Conservation (phyloP, 1,139 yeast genomes). For the Nadsonia starkeyi-henricii region DNA sequence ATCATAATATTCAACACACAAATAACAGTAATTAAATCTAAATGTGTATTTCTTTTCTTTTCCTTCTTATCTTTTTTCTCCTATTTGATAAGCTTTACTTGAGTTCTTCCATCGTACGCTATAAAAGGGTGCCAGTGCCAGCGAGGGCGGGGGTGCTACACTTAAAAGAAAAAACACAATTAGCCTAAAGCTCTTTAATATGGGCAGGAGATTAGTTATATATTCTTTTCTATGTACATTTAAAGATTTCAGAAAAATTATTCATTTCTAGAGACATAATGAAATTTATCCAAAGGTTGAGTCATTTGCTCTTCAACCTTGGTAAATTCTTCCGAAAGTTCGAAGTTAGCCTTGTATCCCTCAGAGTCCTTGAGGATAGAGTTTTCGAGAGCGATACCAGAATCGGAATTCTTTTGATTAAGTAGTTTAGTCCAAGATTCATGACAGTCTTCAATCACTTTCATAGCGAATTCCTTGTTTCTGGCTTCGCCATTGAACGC, state of each 20-base stretch:
- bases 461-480: conserved; percentile 58
- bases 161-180: no score
- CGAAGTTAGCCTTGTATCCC: conserved; percentile 11
- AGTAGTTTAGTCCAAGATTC: conserved; percentile 62
- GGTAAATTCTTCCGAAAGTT: neutral
- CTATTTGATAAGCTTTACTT: no score
- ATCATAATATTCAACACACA: neutral
- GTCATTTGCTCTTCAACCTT: neutral
- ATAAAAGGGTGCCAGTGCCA: no score
- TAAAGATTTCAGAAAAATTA: neutral
- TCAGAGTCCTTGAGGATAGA: conserved; percentile 49
- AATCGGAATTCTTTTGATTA: conserved; percentile 33
- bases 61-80: no score
- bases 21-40: no score
- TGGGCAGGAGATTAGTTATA: no score
- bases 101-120: no score
- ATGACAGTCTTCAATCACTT: conserved; percentile 53
- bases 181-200: no score
- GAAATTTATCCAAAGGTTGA: neutral
- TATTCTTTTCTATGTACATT: no score
- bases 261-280: neutral
- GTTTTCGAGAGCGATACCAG: conserved; percentile 43
- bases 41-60: no score
- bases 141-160: no score
- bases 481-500: conserved; percentile 77